Evolutionary conservation across 2,329 filamentous ascomycete species (phyloP).

Genomic region (Madurella fahalii): DNA sequence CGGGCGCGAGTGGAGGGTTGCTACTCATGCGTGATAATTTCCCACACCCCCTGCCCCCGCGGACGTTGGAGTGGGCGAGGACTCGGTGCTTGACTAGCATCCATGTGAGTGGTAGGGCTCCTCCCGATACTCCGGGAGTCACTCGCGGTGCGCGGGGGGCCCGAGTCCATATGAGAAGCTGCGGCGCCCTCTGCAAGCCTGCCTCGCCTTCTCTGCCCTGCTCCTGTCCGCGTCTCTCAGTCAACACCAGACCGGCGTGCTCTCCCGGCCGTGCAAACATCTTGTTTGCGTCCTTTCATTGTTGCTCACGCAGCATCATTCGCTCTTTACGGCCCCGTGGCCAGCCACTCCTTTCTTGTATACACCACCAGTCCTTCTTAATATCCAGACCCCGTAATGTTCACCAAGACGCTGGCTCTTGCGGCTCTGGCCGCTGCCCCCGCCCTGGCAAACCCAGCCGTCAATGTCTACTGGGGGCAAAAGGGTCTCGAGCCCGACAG

Average conservation of each 20-base stretch:
- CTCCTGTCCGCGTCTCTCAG: slow-evolving; percentile 21
- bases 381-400: slow-evolving; percentile 23
- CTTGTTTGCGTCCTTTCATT: slow-evolving; percentile 35
- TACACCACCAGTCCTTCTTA: slow-evolving; percentile 14
- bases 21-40: slow-evolving; percentile 11
- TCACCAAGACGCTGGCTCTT: slow-evolving; percentile 27
- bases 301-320: slow-evolving; percentile 26
- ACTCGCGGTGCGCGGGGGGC: too few species aligned
- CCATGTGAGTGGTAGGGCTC: not conserved
- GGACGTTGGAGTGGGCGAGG: not conserved
- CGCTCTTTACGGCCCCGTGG: slow-evolving; percentile 24
- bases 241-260: slow-evolving; percentile 28
- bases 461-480: slow-evolving; percentile 35
- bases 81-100: not conserved
- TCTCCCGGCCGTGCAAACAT: slow-evolving; percentile 29
- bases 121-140: not conserved
- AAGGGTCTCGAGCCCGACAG: slow-evolving; percentile 18
- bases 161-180: slow-evolving; percentile 16
- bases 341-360: slow-evolving; percentile 21
- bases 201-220: slow-evolving; percentile 6
- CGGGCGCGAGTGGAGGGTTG: not conserved
- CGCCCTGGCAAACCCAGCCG: slow-evolving; percentile 23
- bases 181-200: slow-evolving; percentile 10
- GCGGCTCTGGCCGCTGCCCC: slow-evolving; percentile 26
- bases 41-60: not conserved